A percentile compares a stretch with the other conserved stretches of the same genome.
Evolutionary conservation across 169 alveolate species (phyloP).

Genomic region (Cryptosporidium canis): DNA sequence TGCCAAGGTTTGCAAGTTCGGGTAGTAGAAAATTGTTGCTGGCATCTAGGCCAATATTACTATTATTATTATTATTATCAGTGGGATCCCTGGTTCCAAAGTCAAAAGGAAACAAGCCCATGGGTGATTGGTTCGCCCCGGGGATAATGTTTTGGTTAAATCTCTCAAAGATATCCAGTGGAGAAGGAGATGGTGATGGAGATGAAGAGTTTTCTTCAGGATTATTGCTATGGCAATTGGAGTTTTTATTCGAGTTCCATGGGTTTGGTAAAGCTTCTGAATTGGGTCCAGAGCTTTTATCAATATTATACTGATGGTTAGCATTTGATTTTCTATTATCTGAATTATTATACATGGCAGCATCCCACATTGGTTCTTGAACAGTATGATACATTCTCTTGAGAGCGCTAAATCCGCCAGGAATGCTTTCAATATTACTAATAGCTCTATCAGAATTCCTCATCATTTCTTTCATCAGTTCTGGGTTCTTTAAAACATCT

Average conservation of each 20-base stretch:
- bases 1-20: background rate
- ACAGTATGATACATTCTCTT: constrained; percentile 77
- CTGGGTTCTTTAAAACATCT: constrained; percentile 76
- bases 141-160: background rate
- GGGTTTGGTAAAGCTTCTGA: constrained; percentile 74
- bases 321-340: background rate
- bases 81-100: background rate
- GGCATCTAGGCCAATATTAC: background rate
- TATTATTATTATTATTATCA: background rate
- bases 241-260: constrained; percentile 7
- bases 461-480: constrained; percentile 79
- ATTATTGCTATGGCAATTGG: background rate
- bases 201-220: background rate
- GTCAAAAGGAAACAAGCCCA: background rate
- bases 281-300: constrained; percentile 72
- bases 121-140: background rate
- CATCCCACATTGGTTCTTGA: constrained; percentile 81
- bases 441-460: constrained; percentile 80
- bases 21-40: background rate
- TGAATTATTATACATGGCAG: constrained; percentile 68
- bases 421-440: constrained; percentile 79
- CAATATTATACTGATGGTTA: constrained; percentile 35
- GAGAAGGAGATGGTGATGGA: background rate
- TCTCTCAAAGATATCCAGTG: background rate
- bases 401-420: constrained; percentile 81